These are phyloP conservation scores for Clohesyomyces aquaticus DNA, from an alignment of 495 filamentous ascomycete species.

Conservation along the genomic window DNA sequence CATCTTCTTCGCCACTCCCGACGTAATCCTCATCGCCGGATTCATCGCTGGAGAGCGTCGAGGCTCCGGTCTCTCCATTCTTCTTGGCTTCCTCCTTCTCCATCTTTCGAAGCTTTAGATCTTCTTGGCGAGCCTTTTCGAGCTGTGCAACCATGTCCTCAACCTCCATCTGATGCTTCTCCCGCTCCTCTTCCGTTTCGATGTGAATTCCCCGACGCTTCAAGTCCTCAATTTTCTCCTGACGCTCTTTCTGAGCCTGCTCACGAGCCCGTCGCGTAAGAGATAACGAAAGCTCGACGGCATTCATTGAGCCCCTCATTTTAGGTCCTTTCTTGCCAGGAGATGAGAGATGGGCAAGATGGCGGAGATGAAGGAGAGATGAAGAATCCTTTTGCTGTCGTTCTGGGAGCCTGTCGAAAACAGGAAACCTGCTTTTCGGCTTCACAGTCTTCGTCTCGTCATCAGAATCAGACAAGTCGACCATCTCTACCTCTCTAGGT, in stretches of 20 bases:
- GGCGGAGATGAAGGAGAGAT: slow-evolving; percentile 69
- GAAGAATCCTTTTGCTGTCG: slow-evolving; percentile 61
- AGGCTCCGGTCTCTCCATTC: slow-evolving; percentile 56
- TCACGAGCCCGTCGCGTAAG: slow-evolving; percentile 71
- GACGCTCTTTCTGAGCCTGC: slow-evolving; percentile 79
- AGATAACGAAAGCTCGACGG: slow-evolving; percentile 67
- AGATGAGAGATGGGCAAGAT: slow-evolving; percentile 74
- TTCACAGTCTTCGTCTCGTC: slow-evolving; percentile 67
- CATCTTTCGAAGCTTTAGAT: slow-evolving; percentile 72
- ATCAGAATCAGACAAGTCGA: slow-evolving; percentile 59
- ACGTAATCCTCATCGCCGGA: slow-evolving; percentile 64
- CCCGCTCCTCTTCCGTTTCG: slow-evolving; percentile 84
- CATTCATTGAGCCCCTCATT: slow-evolving; percentile 60
- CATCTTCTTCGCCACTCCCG: slow-evolving; percentile 59
- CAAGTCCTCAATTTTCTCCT: slow-evolving; percentile 75
- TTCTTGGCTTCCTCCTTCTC: slow-evolving; percentile 74
- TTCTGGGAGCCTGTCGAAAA: slow-evolving; percentile 71
- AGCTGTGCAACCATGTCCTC: slow-evolving; percentile 86
- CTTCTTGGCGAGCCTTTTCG: slow-evolving; percentile 79
- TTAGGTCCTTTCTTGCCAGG: slow-evolving; percentile 56
- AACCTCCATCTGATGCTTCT: slow-evolving; percentile 75
- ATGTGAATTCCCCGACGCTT: slow-evolving; percentile 77
- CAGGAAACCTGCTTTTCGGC: slow-evolving; percentile 51
- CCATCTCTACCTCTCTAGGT: slow-evolving; percentile 10
- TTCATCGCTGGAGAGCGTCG: slow-evolving; percentile 60